Evolutionary conservation across 2,329 filamentous ascomycete species (phyloP).

Genomic region (Xenosphaeropsis pyriputrescens): DNA sequence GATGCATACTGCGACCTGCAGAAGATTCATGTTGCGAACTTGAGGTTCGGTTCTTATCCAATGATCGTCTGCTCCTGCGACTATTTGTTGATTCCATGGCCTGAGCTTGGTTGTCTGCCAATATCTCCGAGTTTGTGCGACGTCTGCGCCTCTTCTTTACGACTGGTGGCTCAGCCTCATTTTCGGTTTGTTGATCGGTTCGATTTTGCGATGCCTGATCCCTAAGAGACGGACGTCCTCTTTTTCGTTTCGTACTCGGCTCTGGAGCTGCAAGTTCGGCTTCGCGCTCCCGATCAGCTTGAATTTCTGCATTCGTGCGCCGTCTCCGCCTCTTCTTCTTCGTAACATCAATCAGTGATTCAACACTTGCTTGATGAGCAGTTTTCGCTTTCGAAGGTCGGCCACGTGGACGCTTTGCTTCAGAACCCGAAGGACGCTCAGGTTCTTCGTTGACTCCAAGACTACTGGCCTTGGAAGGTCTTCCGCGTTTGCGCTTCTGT

Average conservation of each 20-base stretch:
- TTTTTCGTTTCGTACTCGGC: conserved; percentile 1
- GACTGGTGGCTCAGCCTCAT: not conserved
- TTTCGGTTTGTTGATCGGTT: not conserved
- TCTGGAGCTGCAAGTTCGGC: not conserved
- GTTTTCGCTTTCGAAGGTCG: conserved; percentile 1
- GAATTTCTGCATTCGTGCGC: not conserved
- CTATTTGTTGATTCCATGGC: not conserved
- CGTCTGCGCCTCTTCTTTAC: not conserved
- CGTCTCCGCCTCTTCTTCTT: not conserved
- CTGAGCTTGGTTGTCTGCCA: not conserved
- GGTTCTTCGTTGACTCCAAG: not conserved
- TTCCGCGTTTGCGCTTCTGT: conserved; percentile 2
- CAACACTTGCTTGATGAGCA: no score
- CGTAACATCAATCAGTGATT: not conserved
- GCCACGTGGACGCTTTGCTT: conserved; percentile 2
- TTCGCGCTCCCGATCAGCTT: no score
- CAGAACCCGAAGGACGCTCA: not conserved
- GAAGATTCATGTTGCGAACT: no score
- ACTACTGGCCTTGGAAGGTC: conserved; percentile 3
- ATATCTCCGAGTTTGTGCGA: not conserved
- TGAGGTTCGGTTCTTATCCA: no score
- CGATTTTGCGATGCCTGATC: not conserved
- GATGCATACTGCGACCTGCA: no score
- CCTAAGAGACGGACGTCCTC: conserved; percentile 2
- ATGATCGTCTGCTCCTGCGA: no score